Evolutionary conservation across 1,284 basidiomycete genomes (phyloP).

Genomic region (Cryptococcus depauperatus): DNA sequence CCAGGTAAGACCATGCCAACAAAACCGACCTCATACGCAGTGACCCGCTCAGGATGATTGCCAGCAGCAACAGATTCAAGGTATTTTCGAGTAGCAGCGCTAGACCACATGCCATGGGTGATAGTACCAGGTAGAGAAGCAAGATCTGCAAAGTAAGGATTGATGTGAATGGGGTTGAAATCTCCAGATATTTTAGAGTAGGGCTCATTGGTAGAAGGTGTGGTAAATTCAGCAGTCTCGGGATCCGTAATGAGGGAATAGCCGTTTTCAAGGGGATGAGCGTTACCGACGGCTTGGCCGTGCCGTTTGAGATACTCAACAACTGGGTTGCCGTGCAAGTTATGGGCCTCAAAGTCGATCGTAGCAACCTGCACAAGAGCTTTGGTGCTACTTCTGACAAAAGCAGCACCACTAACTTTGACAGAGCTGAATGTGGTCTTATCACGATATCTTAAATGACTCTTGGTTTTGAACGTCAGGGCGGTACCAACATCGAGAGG

Average conservation of each 20-base stretch:
- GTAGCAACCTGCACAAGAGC: constrained; percentile 78
- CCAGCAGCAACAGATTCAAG: constrained; percentile 91
- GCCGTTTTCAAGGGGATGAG: constrained; percentile 72
- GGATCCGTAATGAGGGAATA: constrained; percentile 65
- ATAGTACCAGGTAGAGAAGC: constrained; percentile 92
- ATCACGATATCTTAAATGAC: constrained; percentile 83
- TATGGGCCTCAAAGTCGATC: constrained; percentile 76
- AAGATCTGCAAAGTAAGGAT: constrained; percentile 95
- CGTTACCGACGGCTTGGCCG: constrained; percentile 67
- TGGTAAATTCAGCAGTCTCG: constrained; percentile 57
- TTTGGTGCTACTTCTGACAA: constrained; percentile 76
- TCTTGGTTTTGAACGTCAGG: constrained; percentile 81
- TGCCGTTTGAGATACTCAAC: constrained; percentile 86
- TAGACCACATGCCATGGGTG: constrained; percentile 95
- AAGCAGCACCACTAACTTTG: constrained; percentile 74
- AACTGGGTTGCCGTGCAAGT: constrained; percentile 87
- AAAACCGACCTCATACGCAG: constrained; percentile 84
- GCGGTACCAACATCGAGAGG: constrained; percentile 71
- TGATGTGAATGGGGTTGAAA: constrained; percentile 89
- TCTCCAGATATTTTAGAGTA: constrained; percentile 95
- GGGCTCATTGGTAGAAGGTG: constrained; percentile 82
- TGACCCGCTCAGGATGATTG: constrained; percentile 81
- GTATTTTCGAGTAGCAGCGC: constrained; percentile 85
- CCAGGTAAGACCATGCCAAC: constrained; percentile 97
- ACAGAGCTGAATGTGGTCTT: constrained; percentile 76